Evolutionary conservation across 2,329 filamentous ascomycete genomes (phyloP).

Genomic region (Fusarium phyllophilum): DNA sequence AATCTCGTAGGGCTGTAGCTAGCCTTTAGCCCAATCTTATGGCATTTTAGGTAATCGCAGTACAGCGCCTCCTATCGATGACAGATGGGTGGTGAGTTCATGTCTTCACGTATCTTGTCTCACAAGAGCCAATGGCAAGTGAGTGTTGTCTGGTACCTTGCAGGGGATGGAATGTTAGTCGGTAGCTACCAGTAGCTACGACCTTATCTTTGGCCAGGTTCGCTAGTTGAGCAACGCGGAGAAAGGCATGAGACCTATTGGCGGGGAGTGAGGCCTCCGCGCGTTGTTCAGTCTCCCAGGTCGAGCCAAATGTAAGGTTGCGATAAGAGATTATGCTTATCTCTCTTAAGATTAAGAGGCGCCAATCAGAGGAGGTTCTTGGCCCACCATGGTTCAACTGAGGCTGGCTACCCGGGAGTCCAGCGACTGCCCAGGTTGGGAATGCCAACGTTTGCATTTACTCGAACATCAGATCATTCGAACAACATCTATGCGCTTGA

Average conservation of each 20-base stretch:
- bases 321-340: constrained; percentile 6
- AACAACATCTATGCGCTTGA: accelerated
- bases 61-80: background rate
- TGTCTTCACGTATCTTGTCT: background rate
- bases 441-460: background rate
- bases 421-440: accelerated
- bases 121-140: background rate
- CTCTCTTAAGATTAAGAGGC: background rate
- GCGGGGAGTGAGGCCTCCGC: background rate
- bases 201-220: constrained; percentile 6
- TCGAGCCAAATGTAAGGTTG: background rate
- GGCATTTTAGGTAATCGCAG: background rate
- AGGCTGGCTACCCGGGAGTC: background rate
- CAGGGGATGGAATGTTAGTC: background rate
- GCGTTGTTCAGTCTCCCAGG: background rate
- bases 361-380: background rate
- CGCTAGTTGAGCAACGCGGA: background rate
- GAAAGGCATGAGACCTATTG: background rate
- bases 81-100: background rate
- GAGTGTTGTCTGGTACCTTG: background rate
- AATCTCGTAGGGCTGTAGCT: background rate
- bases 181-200: background rate
- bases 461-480: background rate
- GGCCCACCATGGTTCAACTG: background rate
- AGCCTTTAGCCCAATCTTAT: background rate